Evolutionary conservation across 768 basidiomycete genomes (phyloP), one percentile per base, ranked within the genome.

Genomic region (Scleroderma bovista): DNA sequence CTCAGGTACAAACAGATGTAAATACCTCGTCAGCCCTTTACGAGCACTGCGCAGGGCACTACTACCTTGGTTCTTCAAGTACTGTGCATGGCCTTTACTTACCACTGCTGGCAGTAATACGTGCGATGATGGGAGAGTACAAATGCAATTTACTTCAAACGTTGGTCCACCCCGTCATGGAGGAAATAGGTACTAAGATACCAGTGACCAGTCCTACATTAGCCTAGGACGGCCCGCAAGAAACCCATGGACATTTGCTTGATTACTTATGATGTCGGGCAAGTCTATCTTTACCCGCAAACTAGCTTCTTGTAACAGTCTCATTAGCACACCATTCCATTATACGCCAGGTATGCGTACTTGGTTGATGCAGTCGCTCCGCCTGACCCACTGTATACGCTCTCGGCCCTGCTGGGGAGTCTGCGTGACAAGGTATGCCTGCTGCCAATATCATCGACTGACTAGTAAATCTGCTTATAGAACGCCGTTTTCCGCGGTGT

Each of bases 351-450:
- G 34, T 63, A 70, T 24, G 76, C 70, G 17, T 80, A 77, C 60
- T 68, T 84, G 3, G 71, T 82, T 20, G 82, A 84, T 54, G 58
- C 67, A 7, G 53, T 80, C 45, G 58, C 59, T 6, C 66, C 75
- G 6, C 51, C 54, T 0, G 51, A 66, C 20, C 69, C 76, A 2
- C 51, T 60, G 3, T 52, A 55, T 4, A 55, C 69, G 6, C 76
- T 76, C 45, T 53, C 67, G 1, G 19, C 55, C 2, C 60, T 80
- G 20, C 50, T 82, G 13, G 51, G 34, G 8, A 51, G 47, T 22
- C 73, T 84, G 45, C 72, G 75, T 19, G 33, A 58, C 33, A 58
- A 67, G 67, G 65, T 69, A 51, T 34, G 67, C 74, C 71, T 52
- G 17, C 24, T 41, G n/a, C 15, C 39, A 33, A 46, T 37, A 43